Evolutionary conservation across 2,329 filamentous ascomycete species (phyloP).

Genomic region (Neofusicoccum cordaticola): DNA sequence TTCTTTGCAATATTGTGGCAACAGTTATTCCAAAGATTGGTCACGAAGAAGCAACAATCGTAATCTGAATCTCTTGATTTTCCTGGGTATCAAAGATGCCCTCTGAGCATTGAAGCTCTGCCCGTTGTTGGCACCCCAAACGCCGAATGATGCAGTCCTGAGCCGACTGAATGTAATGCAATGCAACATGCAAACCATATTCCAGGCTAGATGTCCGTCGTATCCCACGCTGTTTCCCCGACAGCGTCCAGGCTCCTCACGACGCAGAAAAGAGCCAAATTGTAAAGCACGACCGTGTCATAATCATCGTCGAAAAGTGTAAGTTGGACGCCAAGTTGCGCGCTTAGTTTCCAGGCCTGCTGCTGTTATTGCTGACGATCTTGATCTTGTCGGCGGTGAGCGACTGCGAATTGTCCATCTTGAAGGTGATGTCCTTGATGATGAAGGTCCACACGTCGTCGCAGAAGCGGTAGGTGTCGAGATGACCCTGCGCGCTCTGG

Average conservation of each 20-base stretch:
- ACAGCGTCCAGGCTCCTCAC: background rate
- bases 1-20: no score
- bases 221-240: background rate
- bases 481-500: conserved; percentile 67
- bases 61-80: no score
- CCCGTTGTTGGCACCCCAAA: background rate
- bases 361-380: conserved; percentile 97
- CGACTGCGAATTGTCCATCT: conserved; percentile 78
- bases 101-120: background rate
- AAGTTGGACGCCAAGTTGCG: background rate
- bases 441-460: conserved; percentile 99
- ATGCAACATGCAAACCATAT: background rate
- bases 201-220: background rate
- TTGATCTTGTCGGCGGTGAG: conserved; percentile 90
- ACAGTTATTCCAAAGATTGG: no score
- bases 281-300: background rate
- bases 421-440: conserved; percentile 98
- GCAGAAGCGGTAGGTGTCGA: conserved; percentile 98
- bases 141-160: background rate
- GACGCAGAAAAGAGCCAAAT: background rate
- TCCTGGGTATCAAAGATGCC: background rate
- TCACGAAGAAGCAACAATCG: no score
- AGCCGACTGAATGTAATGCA: background rate
- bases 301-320: background rate
- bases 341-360: conserved; percentile 56